Evolutionary conservation across 1,284 basidiomycete genomes (phyloP).

Genomic region (Cutaneotrichosporon sp.): DNA sequence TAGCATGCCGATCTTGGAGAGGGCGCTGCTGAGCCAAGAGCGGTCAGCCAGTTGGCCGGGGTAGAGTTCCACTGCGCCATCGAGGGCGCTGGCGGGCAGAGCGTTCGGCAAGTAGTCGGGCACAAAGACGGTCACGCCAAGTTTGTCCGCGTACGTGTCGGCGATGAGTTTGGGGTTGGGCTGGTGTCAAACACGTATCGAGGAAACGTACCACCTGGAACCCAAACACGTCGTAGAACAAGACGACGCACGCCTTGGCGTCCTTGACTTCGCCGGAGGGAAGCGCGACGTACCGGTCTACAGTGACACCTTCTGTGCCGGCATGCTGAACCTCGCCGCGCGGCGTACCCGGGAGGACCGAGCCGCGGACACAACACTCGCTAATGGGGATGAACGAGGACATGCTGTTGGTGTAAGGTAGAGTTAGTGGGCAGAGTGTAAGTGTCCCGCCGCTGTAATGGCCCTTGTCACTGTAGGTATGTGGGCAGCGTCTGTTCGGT

Average conservation of each 20-base stretch:
- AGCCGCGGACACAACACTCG: conserved; percentile 28
- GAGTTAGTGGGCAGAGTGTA: neutral
- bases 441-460: too few relatives aligned
- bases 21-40: conserved; percentile 10
- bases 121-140: conserved; percentile 61
- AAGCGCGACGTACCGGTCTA: conserved; percentile 33
- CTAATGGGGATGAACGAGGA: conserved; percentile 22
- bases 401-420: neutral
- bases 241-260: conserved; percentile 51
- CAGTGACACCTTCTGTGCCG: neutral
- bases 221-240: conserved; percentile 61
- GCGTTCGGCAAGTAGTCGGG: conserved; percentile 35
- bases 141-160: conserved; percentile 54
- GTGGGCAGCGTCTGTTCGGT: too few relatives aligned
- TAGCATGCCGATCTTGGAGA: conserved; percentile 11
- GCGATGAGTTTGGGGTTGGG: conserved; percentile 60
- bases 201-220: conserved; percentile 48
- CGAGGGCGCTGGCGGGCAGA: conserved; percentile 14
- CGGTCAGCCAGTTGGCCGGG: conserved; percentile 19
- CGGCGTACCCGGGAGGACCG: conserved; percentile 23
- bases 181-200: conserved; percentile 19
- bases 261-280: conserved; percentile 23
- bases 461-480: too few relatives aligned
- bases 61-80: conserved; percentile 19
- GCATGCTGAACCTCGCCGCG: conserved; percentile 21